Evolutionary conservation across 1,284 basidiomycete genomes (phyloP), one percentile per base, ranked within the genome.

Genomic region (Rhodotorula sp.): DNA sequence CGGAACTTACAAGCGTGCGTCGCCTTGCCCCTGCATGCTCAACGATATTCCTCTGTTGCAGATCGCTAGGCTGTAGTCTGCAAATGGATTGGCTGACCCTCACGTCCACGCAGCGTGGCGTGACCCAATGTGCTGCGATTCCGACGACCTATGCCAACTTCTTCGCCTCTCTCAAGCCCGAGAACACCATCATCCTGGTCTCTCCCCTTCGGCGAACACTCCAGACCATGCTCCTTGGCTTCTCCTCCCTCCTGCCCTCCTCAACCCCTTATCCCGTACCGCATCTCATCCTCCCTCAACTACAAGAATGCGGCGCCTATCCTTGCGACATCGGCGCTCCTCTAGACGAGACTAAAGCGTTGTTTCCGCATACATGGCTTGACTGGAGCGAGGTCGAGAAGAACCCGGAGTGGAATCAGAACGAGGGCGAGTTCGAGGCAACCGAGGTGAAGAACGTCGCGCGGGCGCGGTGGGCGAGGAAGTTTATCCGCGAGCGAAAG

Each of bases 401-500:
- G 27, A 32, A 55, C 46, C 65, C 62, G 6, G 73, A 64, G 17
- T 74, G 73, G 73, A 74, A 74, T 60, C n/a, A 52, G 55, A 74
- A 74, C 62, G 7, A 29, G 27, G 73, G 71, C 30, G 39, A 58
- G 54, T 74, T 68, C 52, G 52, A 61, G 39, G 66, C 71, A 34
- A 65, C 60, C 19, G 71, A 72, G 54, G 22, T 34, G n/a, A 64
- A 65, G 61, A 70, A 72, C 55, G 59, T 68, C 20, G 68, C 64
- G 34, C 59, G 73, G 24, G 73, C 70, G 17, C 51, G 46, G 34
- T 74, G 73, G 73, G 68, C 70, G 19, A 49, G 73, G 11, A 24
- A 58, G 30, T 74, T 65, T 53, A 44, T 74, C 27, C 57, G 68
- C 39, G 49, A 58, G 15, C n/a, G 66, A 2, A 55, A 62, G 48